Base-by-base conservation (phyloP, 257 asterid genomes). In the Cordia subcordata region DNA sequence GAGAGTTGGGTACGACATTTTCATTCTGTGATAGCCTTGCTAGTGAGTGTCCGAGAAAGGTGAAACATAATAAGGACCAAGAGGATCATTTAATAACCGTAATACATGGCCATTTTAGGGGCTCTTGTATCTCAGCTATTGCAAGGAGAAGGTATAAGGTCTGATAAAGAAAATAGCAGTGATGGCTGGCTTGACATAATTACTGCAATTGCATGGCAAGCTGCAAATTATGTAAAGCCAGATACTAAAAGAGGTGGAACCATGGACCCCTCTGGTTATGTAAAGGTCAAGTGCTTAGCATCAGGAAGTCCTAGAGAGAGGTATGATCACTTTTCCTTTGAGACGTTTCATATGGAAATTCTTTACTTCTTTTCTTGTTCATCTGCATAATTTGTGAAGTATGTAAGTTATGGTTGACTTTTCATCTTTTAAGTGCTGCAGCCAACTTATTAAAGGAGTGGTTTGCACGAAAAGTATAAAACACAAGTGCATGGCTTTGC, bases 241-340 rank as follows among this genome's bases (percentile, higher is more conserved):
- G 87, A 93, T 79, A 83, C 92, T n/a, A 85, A 86, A 70, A 75
- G 75, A 74, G 99, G 96, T 59, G 99, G 97, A 57, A 93, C 97
- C 81, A 93, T 93, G 99, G 99, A 93, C 71, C 99, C 99, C 0
- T 82, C 82, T 53, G 85, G 87, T 63, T 93, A 93, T 69, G 77
- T 89, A 39, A 93, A 89, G 76, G 80, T 93, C 68, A 93, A 89
- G 75, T 89, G 97, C 67, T 75, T 93, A 32, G 99, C 99, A 57
- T 83, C 99, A 1, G 99, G 97, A 72, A 69, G 51, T 70, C 94
- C 85, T 52, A 59, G 74, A 11, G 90, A 89, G 44, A 89, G 99
- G 99, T 93, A 83, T 46, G 20, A n/a, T 53, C 46, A 40, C 14
- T 58, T 44, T 12, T 23, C 22, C 5, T 38, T 10, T 6, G 17